Base-by-base conservation (phyloP, 2,329 filamentous ascomycete genomes). In the Microsporum ferrugineum region DNA sequence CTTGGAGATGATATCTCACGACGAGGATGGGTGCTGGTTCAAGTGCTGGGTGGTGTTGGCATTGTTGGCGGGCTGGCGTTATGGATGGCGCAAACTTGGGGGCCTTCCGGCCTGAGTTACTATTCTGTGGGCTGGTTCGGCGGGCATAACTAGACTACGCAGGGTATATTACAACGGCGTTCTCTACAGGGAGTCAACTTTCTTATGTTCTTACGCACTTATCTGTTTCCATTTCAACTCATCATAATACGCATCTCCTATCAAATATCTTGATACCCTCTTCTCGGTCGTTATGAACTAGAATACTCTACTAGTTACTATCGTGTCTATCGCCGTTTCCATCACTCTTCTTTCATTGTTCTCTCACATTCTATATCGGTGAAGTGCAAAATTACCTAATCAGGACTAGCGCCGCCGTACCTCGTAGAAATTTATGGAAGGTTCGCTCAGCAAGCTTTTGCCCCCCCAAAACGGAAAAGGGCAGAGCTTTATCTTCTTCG, bases 11-110 rank as follows among this genome's bases (percentile, higher is more conserved):
- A 84, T 39, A 69, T 95, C 43, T 84, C 81, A 66, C 79, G 80
- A 51, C 82, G 80, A 53, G 83, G 88, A 0, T 85, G 85, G 77
- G 72, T 87, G 55, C 81, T 88, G 0, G 76, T 95, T 41, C 88
- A 91, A 70, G 77, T 95, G 4, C 73, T 91, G 27, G 88, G 89
- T 12, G 84, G 88, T 58, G 78, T 91, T 59, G 86, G 90, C 0
- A 76, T 94, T 33, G 71, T 95, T 2, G 88, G 89, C 2, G 88
- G 88, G 12, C 71, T 92, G 39, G 82, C 85, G 27, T 78, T 88
- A 57, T 88, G 83, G 82, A 70, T 86, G 58, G 75, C 76, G 17
- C 75, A 51, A 12, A 33, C 23, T 12, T 51, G 45, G 45, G 73
- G 61, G 69, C 71, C 23, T 77, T 73, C 72, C 74, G 75, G 0